Conservation (phyloP, 805 yeast genomes). For the Zygoascus bituminiphila region DNA sequence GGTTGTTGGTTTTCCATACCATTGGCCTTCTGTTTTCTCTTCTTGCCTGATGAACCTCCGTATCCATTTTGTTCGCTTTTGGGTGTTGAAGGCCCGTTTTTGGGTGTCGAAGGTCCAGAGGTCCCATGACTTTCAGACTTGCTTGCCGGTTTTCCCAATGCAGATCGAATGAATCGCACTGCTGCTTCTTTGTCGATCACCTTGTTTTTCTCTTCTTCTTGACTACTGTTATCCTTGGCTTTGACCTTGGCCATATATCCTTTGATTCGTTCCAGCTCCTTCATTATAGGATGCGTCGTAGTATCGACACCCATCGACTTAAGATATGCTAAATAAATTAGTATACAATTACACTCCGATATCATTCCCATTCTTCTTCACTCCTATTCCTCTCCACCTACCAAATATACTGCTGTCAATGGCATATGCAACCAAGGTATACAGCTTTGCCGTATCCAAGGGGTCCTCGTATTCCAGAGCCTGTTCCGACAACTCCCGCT, state of each 20-base stretch:
- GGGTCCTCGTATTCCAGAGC: slow-evolving; percentile 12
- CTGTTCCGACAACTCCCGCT: slow-evolving; percentile 11
- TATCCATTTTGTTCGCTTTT: not conserved
- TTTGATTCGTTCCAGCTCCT: slow-evolving; percentile 58
- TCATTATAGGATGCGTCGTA: slow-evolving; percentile 52
- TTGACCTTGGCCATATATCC: slow-evolving; percentile 55
- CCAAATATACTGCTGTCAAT: slow-evolving; percentile 19
- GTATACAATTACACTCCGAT: not conserved
- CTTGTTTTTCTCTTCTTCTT: slow-evolving; percentile 6
- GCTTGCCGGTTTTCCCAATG: not conserved
- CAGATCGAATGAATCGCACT: slow-evolving; percentile 34
- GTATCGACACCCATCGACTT: slow-evolving; percentile 53
- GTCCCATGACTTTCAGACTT: not conserved
- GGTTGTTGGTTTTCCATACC: no score
- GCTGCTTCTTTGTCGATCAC: slow-evolving; percentile 35
- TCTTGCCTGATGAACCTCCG: not conserved
- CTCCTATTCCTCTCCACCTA: slow-evolving; percentile 5
- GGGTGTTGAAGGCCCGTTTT: not conserved
- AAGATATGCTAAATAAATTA: slow-evolving; percentile 28
- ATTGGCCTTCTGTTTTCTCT: no score
- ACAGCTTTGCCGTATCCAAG: slow-evolving; percentile 17
- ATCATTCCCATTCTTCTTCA: not conserved
- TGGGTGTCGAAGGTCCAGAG: not conserved
- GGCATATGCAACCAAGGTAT: slow-evolving; percentile 17
- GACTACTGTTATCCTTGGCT: slow-evolving; percentile 15